Evolutionary conservation across 768 basidiomycete genomes (phyloP), one percentile per base, ranked within the genome.

Genomic region (Kwoniella pini): DNA sequence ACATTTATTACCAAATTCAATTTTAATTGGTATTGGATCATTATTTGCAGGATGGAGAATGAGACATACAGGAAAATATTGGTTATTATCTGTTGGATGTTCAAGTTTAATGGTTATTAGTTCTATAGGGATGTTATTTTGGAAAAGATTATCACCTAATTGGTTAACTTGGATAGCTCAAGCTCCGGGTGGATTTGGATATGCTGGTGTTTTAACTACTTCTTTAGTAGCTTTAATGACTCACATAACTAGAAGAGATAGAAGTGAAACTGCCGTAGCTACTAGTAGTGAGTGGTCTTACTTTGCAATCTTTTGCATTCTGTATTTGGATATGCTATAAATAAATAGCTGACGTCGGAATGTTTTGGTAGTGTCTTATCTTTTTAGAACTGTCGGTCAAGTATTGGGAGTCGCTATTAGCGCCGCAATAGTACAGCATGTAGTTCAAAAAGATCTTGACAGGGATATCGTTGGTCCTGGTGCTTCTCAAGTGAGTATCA

Each of bases 371-470:
- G 92, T 94, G 70, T 90, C 89, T 30, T 98, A 98, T 79, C 82
- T 96, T 46, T 95, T 94, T 82, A 82, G 94, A 64, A 93, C 91
- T 7, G 89, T 90, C 17, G 94, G 94, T 2, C 95, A 97, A 81
- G 96, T 96, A 22, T 83, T 97, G 55, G 96, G 95, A 33, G 95
- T 99, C 54, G 89, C 90, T 69, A 81, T 94, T 45, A 87, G 87
- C 68, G 90, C 91, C 21, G 88, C 91, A 0, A 77, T 98, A 26
- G 80, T 94, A 30, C 95, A 99, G 79, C 84, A 85, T 4, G 83
- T 95, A 33, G 82, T 99, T 39, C 80, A 87, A 27, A 77, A 81
- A 48, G 85, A 89, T 71, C 81, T 99, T 55, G 84, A 85, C 57
- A 79, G 82, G 62, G 84, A 87, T 52, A 94, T 99, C 67, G 84